Percentiles rank a stretch among this genome's conserved stretches.
phyloP scores from a whole-genome alignment of 371 early-diverging fungal species.

The Batkoa obscura region DNA sequence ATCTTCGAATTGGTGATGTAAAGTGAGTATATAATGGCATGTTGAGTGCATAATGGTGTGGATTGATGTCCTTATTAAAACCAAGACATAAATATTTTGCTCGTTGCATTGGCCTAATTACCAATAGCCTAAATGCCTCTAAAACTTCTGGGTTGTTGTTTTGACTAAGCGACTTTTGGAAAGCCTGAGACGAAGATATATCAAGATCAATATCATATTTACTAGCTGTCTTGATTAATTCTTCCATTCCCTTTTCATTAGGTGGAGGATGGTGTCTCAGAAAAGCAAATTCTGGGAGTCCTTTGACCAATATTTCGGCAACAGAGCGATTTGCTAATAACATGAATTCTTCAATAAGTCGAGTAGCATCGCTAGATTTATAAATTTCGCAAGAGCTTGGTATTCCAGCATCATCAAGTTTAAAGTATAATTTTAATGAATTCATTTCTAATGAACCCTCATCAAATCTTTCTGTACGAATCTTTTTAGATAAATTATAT shows the following conservation, averaged over 20 bases:
- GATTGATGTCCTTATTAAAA: conserved; percentile 30
- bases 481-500: conserved; percentile 55
- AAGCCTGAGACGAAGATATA: background rate
- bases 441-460: conserved; percentile 69
- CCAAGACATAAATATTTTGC: conserved; percentile 91
- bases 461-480: conserved; percentile 52
- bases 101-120: conserved; percentile 78
- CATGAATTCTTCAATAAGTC: conserved; percentile 99
- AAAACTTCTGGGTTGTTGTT: background rate
- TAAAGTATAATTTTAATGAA: conserved; percentile 74
- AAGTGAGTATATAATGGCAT: conserved; percentile 89
- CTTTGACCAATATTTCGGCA: conserved; percentile 64
- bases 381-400: conserved; percentile 76
- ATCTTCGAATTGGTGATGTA: conserved; percentile 97
- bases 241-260: conserved; percentile 14
- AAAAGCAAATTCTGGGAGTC: conserved; percentile 78
- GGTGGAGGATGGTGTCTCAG: conserved; percentile 73
- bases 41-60: conserved; percentile 73
- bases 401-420: conserved; percentile 71
- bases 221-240: too few relatives aligned
- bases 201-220: background rate
- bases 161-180: background rate
- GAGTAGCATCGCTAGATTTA: conserved; percentile 84
- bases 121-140: background rate
- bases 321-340: conserved; percentile 95